phyloP scores from a whole-genome alignment of 306 rosid genomes.

The Malus asiatica region DNA sequence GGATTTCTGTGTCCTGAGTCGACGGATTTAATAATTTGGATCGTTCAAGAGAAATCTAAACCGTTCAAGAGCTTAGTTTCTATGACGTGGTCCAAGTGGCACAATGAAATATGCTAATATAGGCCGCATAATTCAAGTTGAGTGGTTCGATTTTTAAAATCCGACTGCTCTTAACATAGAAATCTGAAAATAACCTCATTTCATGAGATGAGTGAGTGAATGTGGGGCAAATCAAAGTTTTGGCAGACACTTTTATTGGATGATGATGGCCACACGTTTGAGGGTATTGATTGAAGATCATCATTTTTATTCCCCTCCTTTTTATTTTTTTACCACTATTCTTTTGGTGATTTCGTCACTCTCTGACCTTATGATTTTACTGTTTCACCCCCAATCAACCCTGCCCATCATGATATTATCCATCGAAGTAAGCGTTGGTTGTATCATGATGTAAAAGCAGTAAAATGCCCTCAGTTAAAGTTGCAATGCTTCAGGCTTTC shows the following conservation, averaged over 20 bases:
- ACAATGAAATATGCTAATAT: too few relatives aligned
- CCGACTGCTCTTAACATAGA: accelerated
- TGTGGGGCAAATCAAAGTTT: slow-evolving; percentile 5
- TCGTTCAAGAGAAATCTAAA: too few relatives aligned
- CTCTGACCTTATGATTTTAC: slow-evolving; percentile 14
- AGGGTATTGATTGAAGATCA: slow-evolving; percentile 20
- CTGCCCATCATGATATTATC: slow-evolving; percentile 16
- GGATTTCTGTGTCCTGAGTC: too few relatives aligned
- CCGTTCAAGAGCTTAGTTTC: too few relatives aligned
- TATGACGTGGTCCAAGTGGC: too few relatives aligned
- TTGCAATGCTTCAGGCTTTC: neutral
- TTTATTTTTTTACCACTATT: slow-evolving; percentile 5
- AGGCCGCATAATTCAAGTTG: too few relatives aligned
- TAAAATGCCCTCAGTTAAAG: neutral
- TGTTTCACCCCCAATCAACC: slow-evolving; percentile 3
- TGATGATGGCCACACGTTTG: slow-evolving; percentile 77
- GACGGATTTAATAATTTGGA: too few relatives aligned
- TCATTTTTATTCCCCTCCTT: slow-evolving; percentile 28
- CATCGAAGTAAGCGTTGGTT: slow-evolving; percentile 8
- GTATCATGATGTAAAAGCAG: neutral
- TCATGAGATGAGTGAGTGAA: neutral
- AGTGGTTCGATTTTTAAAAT: too few relatives aligned
- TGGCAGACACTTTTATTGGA: slow-evolving; percentile 44
- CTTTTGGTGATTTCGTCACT: slow-evolving; percentile 14
- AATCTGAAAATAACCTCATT: too few relatives aligned